Conservation (phyloP, 2,329 filamentous ascomycete species). For the Penicillium sp. region DNA sequence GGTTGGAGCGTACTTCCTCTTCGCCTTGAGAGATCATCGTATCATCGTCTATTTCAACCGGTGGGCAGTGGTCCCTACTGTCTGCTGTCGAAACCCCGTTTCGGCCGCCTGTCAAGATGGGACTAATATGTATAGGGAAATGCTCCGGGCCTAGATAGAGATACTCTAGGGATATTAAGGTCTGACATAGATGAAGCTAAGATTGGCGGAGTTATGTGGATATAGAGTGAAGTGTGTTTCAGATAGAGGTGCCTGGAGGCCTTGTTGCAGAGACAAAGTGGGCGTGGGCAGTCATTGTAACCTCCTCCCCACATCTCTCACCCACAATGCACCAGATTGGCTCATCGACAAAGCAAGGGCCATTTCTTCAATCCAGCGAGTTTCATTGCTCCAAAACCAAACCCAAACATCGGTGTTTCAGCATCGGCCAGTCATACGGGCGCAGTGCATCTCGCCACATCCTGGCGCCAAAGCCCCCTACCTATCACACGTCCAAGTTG, state of each 20-base stretch:
- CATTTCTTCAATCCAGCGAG: conserved; percentile 18
- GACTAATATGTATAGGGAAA: neutral
- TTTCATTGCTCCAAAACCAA: conserved; percentile 8
- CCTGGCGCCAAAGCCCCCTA: neutral
- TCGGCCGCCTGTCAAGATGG: neutral
- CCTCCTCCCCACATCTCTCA: neutral
- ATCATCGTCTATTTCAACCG: too few relatives aligned
- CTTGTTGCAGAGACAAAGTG: neutral
- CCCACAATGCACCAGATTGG: conserved; percentile 6
- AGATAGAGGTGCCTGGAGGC: neutral
- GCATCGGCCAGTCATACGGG: conserved; percentile 12
- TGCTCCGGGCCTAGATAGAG: neutral
- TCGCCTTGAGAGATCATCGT: too few relatives aligned
- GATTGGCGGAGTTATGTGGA: neutral
- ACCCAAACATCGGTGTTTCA: conserved; percentile 14
- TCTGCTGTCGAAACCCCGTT: neutral
- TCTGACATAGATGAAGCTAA: conserved; percentile 18
- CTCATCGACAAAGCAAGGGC: conserved; percentile 10
- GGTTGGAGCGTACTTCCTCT: too few relatives aligned
- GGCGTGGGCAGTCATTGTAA: neutral
- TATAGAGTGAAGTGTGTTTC: neutral
- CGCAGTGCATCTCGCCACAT: conserved; percentile 1
- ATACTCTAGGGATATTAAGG: conserved; percentile 7
- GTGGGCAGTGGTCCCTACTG: too few relatives aligned
- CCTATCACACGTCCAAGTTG: conserved; percentile 12